Evolutionary conservation across 78 protist genomes (phyloP).

Genomic region (Reticulomyxa filosa): DNA sequence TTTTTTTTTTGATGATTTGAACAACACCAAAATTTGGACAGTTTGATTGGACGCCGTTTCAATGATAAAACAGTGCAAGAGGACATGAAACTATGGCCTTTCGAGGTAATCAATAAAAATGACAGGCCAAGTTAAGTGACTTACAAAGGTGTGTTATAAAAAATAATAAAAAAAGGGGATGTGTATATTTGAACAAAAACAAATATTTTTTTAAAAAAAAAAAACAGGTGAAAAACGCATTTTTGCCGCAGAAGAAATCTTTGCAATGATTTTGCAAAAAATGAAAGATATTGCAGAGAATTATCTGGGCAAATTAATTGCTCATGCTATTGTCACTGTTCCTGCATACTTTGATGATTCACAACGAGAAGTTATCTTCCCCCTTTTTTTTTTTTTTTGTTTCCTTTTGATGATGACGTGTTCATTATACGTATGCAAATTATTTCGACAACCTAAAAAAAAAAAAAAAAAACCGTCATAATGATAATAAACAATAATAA

Average conservation of each 20-base stretch:
- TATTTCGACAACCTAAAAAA: no score
- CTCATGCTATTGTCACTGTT: constrained; percentile 77
- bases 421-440: background rate
- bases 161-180: no score
- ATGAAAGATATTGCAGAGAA: constrained; percentile 54
- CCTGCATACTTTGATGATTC: constrained; percentile 88
- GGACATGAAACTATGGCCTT: constrained; percentile 87
- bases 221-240: no score
- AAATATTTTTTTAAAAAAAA: background rate
- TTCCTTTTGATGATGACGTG: background rate
- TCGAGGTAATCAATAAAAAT: constrained; percentile 50
- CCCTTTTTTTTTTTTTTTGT: background rate
- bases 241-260: constrained; percentile 61
- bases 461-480: no score
- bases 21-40: no score
- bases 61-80: constrained; percentile 38
- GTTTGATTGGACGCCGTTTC: constrained; percentile 50
- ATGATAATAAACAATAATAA: no score
- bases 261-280: constrained; percentile 37
- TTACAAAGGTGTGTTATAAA: no score
- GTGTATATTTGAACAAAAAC: no score
- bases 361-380: constrained; percentile 42
- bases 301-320: constrained; percentile 41
- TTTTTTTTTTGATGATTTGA: no score
- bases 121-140: constrained; percentile 76